Conservation (phyloP, 1,284 basidiomycete species). For the Cryptococcus jaspeensis region DNA sequence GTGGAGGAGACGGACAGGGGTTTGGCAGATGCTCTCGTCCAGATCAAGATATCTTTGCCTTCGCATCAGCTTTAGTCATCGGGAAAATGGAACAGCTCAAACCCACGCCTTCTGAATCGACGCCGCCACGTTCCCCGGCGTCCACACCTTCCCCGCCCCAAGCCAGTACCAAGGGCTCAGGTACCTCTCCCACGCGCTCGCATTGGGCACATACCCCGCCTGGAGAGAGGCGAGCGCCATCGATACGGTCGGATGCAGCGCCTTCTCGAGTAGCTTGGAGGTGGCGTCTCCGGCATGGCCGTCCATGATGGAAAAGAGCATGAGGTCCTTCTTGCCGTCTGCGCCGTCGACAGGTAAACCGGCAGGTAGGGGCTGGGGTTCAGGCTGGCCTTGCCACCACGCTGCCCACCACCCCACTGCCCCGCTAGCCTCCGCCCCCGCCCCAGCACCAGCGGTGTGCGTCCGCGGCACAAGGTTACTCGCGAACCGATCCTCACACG, state of each 20-base stretch:
- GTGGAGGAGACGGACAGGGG: constrained; percentile 54
- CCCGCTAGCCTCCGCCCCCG: constrained; percentile 3
- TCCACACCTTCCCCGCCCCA: constrained; percentile 27
- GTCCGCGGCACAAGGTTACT: constrained; percentile 63
- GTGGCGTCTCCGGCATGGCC: constrained; percentile 87
- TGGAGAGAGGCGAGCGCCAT: constrained; percentile 65
- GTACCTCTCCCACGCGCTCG: constrained; percentile 14
- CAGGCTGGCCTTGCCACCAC: constrained; percentile 3
- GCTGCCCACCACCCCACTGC: not conserved
- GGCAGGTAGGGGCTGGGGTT: too few species aligned
- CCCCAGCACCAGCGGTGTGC: constrained; percentile 32
- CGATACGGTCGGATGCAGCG: constrained; percentile 82
- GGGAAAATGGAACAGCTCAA: not conserved
- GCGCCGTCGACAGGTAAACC: not conserved
- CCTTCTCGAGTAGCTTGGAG: constrained; percentile 76
- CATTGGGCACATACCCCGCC: constrained; percentile 44
- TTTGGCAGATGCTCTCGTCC: constrained; percentile 56
- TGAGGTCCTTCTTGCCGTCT: constrained; percentile 60
- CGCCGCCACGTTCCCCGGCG: constrained; percentile 28
- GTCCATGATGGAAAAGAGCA: constrained; percentile 88
- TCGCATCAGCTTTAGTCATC: not conserved
- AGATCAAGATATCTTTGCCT: constrained; percentile 50
- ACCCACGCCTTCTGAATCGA: constrained; percentile 38
- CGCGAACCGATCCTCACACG: constrained; percentile 83
- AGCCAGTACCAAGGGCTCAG: constrained; percentile 20